Conservation (phyloP, 1,139 yeast species). For the Yamadazyma mexicana region DNA sequence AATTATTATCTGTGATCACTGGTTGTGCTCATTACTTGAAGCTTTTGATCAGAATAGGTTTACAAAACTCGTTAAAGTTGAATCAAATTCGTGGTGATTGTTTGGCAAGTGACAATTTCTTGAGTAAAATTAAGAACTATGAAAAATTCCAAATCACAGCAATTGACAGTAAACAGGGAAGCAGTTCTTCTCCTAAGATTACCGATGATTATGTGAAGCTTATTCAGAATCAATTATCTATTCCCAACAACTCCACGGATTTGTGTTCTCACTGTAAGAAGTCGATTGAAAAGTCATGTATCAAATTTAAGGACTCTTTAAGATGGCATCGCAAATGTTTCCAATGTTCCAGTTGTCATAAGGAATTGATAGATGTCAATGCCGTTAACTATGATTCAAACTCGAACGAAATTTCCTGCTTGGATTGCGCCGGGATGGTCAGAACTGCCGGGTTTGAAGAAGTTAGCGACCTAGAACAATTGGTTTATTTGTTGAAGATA, state of each 20-base stretch:
- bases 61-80: constrained; percentile 68
- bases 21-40: constrained; percentile 93
- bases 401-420: constrained; percentile 46
- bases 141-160: constrained; percentile 18
- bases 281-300: constrained; percentile 82
- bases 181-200: constrained; percentile 18
- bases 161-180: constrained; percentile 25
- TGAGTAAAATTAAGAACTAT: constrained; percentile 37
- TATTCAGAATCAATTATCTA: constrained; percentile 36
- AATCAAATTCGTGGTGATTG: constrained; percentile 61
- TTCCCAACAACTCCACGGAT: constrained; percentile 74
- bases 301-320: constrained; percentile 56
- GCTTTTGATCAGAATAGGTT: constrained; percentile 76
- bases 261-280: constrained; percentile 68
- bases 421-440: constrained; percentile 47
- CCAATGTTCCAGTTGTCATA: constrained; percentile 56
- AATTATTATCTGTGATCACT: constrained; percentile 76
- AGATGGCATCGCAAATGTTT: constrained; percentile 87
- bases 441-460: constrained; percentile 56
- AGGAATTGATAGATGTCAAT: constrained; percentile 33
- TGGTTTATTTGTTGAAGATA: constrained; percentile 74
- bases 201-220: constrained; percentile 12
- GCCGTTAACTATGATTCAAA: constrained; percentile 26
- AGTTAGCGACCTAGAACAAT: constrained; percentile 72
- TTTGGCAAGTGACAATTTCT: constrained; percentile 62